A percentile compares a stretch with the other conserved stretches of the same genome.
phyloP scores from a whole-genome alignment of 116 monocot species.

The Posidonia oceanica region DNA sequence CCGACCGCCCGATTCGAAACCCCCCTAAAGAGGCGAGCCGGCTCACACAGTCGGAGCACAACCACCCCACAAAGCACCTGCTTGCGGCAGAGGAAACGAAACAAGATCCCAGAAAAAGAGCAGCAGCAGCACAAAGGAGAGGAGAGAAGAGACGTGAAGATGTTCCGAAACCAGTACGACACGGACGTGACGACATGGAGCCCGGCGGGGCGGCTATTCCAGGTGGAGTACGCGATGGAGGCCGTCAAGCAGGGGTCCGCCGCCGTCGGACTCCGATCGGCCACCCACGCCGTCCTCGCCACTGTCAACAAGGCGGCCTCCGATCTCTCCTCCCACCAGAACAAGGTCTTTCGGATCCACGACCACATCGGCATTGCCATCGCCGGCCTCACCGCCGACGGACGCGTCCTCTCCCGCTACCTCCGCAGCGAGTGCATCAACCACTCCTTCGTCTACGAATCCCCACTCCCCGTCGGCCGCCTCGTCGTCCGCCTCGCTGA shows the following conservation, averaged over 20 bases:
- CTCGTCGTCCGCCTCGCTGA: slow-evolving; percentile 87
- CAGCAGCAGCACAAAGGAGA: too few species aligned
- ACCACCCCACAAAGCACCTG: too few species aligned
- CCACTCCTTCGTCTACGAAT: slow-evolving; percentile 91
- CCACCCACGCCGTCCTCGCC: slow-evolving; percentile 68
- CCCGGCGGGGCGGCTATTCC: slow-evolving; percentile 91
- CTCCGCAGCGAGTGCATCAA: slow-evolving; percentile 95
- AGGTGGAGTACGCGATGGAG: slow-evolving; percentile 99
- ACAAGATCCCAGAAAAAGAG: too few species aligned
- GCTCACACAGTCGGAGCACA: too few species aligned
- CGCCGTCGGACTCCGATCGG: slow-evolving; percentile 75
- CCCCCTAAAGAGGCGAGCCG: too few species aligned
- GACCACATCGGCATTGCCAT: slow-evolving; percentile 95
- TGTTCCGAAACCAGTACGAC: slow-evolving; percentile 99
- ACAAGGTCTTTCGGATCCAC: slow-evolving; percentile 86
- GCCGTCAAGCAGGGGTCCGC: slow-evolving; percentile 96
- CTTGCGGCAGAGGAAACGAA: too few species aligned
- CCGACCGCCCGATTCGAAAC: too few species aligned
- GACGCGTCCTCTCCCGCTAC: slow-evolving; percentile 79
- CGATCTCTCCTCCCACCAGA: slow-evolving; percentile 94
- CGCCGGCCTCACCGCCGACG: slow-evolving; percentile 95
- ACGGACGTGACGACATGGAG: slow-evolving; percentile 99
- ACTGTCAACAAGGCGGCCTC: slow-evolving; percentile 81
- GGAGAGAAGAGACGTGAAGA: slow-evolving; percentile 3
- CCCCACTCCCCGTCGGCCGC: slow-evolving; percentile 70